Percentiles rank a stretch among this genome's conserved stretches.
These are phyloP conservation scores for Solanum hybrid DNA, from an alignment of 305 asterid genomes.

Conservation along the genomic window DNA sequence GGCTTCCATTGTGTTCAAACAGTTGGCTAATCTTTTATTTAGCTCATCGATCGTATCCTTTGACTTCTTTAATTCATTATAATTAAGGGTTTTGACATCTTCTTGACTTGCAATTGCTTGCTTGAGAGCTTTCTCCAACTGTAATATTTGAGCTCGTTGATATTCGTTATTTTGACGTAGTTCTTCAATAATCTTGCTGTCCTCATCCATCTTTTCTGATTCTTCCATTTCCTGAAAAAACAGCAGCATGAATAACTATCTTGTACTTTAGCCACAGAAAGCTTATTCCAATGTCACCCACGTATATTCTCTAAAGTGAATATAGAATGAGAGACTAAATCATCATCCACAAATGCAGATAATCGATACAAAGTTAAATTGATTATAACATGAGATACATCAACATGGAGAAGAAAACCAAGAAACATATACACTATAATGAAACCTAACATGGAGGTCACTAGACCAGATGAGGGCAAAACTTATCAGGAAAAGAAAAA, in stretches of 20 bases:
- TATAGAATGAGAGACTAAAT: neutral
- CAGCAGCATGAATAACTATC: slow-evolving; percentile 3
- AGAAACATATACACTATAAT: neutral
- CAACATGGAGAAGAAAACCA: neutral
- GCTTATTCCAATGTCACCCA: neutral
- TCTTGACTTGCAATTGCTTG: slow-evolving; percentile 62
- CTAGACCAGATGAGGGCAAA: neutral
- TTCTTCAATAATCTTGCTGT: slow-evolving; percentile 81
- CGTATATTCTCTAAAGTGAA: neutral
- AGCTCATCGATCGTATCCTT: slow-evolving; percentile 68
- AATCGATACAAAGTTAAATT: neutral
- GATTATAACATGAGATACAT: neutral
- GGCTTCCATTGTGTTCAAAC: slow-evolving; percentile 61
- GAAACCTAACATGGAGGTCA: neutral
- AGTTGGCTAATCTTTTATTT: slow-evolving; percentile 55
- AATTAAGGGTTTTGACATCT: slow-evolving; percentile 52
- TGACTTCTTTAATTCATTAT: slow-evolving; percentile 51
- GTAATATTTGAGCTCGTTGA: slow-evolving; percentile 65
- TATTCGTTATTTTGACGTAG: slow-evolving; percentile 61
- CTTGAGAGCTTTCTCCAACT: slow-evolving; percentile 63
- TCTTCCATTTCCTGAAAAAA: slow-evolving; percentile 83
- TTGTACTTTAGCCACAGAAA: slow-evolving; percentile 1
- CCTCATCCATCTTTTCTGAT: slow-evolving; percentile 98
- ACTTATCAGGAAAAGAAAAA: neutral
- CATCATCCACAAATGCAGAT: neutral